Conservation (phyloP, 2,329 filamentous ascomycete species). For the Fusarium transvaalense region DNA sequence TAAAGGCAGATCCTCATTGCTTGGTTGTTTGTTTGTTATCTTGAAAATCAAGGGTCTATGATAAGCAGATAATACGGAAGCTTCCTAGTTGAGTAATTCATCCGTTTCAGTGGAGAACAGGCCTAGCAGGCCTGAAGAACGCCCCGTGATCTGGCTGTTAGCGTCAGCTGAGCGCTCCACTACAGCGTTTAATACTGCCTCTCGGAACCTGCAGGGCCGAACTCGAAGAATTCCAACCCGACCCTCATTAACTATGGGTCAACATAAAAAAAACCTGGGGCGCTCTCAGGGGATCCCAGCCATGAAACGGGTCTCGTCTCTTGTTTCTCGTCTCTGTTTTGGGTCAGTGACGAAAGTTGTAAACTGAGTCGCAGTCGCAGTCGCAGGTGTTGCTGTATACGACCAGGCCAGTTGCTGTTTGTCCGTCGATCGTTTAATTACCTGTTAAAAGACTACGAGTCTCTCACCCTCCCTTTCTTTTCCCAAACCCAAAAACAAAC, state of each 20-base stretch:
- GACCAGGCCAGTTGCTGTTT: too few relatives aligned
- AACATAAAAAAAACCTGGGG: constrained; percentile 9
- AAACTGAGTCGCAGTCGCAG: not conserved
- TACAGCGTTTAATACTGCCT: not conserved
- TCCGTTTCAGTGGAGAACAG: not conserved
- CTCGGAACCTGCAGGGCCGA: not conserved
- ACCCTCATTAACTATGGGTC: not conserved
- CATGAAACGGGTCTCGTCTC: constrained; percentile 8
- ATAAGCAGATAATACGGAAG: not conserved
- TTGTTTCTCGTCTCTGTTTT: constrained; percentile 11
- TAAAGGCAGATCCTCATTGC: not conserved
- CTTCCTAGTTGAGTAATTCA: not conserved
- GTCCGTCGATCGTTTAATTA: not conserved
- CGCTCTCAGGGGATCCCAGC: constrained; percentile 8
- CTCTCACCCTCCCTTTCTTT: not conserved
- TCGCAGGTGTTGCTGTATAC: not conserved
- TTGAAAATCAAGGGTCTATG: not conserved
- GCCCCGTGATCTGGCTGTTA: not conserved
- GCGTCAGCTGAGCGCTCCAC: not conserved
- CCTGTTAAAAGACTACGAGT: not conserved
- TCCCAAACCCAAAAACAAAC: not conserved
- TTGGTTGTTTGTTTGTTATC: not conserved
- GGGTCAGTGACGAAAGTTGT: constrained; percentile 11
- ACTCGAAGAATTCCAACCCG: not conserved
- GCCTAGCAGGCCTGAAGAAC: not conserved